Evolutionary conservation across 2,329 filamentous ascomycete genomes (phyloP), one percentile per base, ranked within the genome.

Genomic region (Aplosporella prunicola): DNA sequence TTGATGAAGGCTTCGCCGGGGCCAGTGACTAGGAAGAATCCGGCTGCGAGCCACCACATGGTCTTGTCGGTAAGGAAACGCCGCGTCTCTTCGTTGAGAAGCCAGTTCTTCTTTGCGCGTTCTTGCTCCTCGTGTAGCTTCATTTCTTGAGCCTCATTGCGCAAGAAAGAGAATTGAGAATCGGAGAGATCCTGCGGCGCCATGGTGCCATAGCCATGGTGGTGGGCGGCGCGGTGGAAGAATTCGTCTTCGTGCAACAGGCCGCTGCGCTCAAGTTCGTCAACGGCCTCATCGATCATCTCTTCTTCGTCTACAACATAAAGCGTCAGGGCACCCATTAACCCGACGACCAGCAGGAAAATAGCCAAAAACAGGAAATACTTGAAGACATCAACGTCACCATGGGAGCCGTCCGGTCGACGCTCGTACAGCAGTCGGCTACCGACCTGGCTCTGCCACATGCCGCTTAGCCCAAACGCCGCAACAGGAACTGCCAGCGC

Each of bases 1-100:
- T 96, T 98, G 63, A 96, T 87, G 58, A 95, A 98, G 9, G 89
- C 84, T 62, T 98, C 91, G n/a, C 88, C 89, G 0, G 91, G 89
- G 0, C 91, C 91, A 37, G 88, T 84, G 49, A 94, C 84, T 45
- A 96, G 73, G 60, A 96, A 85, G 62, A 98, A 96, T 14, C 87
- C 88, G 1, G 80, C 66, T 0, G 89, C 86, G 47, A 98, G 80
- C 55, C 79, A 83, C 89, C 89, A 98, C 89, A 96, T 96, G 9
- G 87, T 95, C 43, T 74, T 78, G 49, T 98, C 91, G 16, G 75
- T 71, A 8, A 98, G 69, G 58, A 96, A 98, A 3, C 78, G 71
- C 9, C 78, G 71, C 0, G 91, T 96, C 57, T 95, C 89, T 29
- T 84, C 85, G 51, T 96, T 96, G 47, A 96, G 72, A 4, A 95